phyloP scores from a whole-genome alignment of 192 early-diverging fungal genomes.

The Neocallimastix lanati region DNA sequence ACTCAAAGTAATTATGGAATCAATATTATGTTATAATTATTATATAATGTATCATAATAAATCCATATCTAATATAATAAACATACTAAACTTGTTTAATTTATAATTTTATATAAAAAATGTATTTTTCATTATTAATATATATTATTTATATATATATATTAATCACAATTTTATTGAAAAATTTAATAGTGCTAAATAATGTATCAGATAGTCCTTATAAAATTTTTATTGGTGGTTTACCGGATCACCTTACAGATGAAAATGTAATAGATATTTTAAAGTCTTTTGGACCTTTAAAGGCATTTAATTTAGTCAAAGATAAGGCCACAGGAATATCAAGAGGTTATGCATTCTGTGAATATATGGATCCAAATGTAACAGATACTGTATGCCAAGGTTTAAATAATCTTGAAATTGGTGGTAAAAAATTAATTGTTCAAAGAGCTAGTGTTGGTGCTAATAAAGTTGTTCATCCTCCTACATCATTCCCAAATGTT shows the following conservation, averaged over 20 bases:
- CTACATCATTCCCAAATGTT: conserved; percentile 10
- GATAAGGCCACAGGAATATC: conserved; percentile 54
- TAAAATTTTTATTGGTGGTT: conserved; percentile 86
- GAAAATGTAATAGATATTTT: conserved; percentile 88
- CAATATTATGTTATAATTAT: too few relatives aligned
- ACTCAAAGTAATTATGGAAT: conserved; percentile 29
- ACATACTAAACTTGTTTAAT: too few relatives aligned
- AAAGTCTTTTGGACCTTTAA: conserved; percentile 80
- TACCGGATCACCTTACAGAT: conserved; percentile 73
- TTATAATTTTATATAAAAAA: too few relatives aligned
- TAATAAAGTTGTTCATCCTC: conserved; percentile 13
- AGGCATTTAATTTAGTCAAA: conserved; percentile 83
- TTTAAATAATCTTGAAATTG: conserved; percentile 86
- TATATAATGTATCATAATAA: too few relatives aligned
- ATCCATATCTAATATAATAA: too few relatives aligned
- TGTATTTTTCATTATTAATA: too few relatives aligned
- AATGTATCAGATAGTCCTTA: conserved; percentile 78
- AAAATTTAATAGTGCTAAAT: conserved; percentile 49
- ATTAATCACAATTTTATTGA: conserved; percentile 2
- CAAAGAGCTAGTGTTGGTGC: conserved; percentile 81
- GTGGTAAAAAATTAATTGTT: conserved; percentile 80
- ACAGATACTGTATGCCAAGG: conserved; percentile 91
- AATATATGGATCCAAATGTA: conserved; percentile 69
- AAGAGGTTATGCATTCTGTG: conserved; percentile 93
- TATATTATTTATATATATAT: too few relatives aligned